These are phyloP conservation scores for Favolaschia claudopus DNA, from an alignment of 768 basidiomycete species.

Conservation along the genomic window DNA sequence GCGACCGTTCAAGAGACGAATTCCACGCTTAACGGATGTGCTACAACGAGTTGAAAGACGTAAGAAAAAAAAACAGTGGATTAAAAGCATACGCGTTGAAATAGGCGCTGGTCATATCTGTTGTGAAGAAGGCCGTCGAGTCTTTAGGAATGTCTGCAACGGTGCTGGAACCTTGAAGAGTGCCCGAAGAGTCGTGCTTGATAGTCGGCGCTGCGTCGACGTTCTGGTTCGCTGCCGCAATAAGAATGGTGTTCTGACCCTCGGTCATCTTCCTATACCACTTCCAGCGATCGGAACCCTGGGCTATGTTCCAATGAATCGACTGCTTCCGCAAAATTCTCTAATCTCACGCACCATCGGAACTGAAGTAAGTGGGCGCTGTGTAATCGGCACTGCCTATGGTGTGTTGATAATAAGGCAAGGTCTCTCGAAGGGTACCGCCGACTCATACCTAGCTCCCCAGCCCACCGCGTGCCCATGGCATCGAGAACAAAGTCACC, in stretches of 20 bases:
- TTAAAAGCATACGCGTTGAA: slow-evolving; percentile 66
- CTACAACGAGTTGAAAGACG: slow-evolving; percentile 41
- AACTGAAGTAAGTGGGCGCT: slow-evolving; percentile 75
- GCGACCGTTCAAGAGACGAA: slow-evolving; percentile 83
- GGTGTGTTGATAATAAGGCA: no score
- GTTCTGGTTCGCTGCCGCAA: slow-evolving; percentile 81
- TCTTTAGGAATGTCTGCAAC: slow-evolving; percentile 65
- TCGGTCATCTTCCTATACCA: slow-evolving; percentile 98
- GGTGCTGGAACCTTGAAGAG: slow-evolving; percentile 85
- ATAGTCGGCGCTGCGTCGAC: slow-evolving; percentile 71
- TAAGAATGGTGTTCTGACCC: slow-evolving; percentile 93
- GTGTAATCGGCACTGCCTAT: slow-evolving; percentile 82
- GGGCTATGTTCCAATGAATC: slow-evolving; percentile 35
- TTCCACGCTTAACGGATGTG: slow-evolving; percentile 81
- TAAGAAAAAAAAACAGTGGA: neutral
- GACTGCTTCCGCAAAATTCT: no score
- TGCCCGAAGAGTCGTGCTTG: slow-evolving; percentile 58
- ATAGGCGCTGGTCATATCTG: slow-evolving; percentile 82
- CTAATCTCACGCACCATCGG: no score
- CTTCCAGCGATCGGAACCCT: slow-evolving; percentile 78
- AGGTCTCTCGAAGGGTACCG: no score
- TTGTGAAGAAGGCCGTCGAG: slow-evolving; percentile 85
- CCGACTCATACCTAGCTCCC: slow-evolving; percentile 96
- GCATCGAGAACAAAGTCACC: slow-evolving; percentile 98
- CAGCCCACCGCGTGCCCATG: slow-evolving; percentile 92